Base-by-base conservation (phyloP, 495 filamentous ascomycete genomes). In the Trichoderma orchidacearum region DNA sequence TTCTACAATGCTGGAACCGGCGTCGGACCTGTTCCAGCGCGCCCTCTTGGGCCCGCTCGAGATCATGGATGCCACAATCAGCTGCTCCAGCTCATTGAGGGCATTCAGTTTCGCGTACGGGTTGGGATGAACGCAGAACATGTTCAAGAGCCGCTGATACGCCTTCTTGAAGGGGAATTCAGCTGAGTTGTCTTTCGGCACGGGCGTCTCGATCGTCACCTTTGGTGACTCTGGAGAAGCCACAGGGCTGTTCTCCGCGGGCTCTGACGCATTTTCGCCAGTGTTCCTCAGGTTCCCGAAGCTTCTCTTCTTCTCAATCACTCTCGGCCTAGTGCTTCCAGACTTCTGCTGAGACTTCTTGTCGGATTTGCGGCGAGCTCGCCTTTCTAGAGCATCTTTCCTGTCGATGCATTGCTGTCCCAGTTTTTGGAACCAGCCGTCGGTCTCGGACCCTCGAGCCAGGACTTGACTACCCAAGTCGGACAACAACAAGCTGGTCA, bases 101-200 rank as follows among this genome's bases (percentile, higher is more conserved):
- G 87, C 86, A 61, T 86, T 85, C 17, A 96, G 80, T 65, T 96
- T 96, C 51, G 83, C 78, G 61, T 84, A 88, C 0, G 91, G 91
- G 62, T 94, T 95, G 2, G 88, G 87, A 64, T 93, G 89, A 3
- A 89, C 87, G 17, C 90, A 93, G 62, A 96, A 95, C 64, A 88
- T 90, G 53, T 84, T 81, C 21, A 96, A 73, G 0, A 96, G 78
- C 25, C 83, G 84, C 61, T 82, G 81, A 69, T 92, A 96, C 5
- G 89, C 85, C 48, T 80, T 76, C 36, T 74, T 72, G 59, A 90
- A 91, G 0, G 85, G 82, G 63, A 92, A 92, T 18, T 77, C 79
- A 12, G 76, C 66, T 9, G 76, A 66, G 2, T 70, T 62, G 7
- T 73, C 68, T 56, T 72, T 73, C 52, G 62, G 63, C n/a, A 66